Conservation (phyloP, 1,284 basidiomycete species). For the Ceratobasidium sp. region DNA sequence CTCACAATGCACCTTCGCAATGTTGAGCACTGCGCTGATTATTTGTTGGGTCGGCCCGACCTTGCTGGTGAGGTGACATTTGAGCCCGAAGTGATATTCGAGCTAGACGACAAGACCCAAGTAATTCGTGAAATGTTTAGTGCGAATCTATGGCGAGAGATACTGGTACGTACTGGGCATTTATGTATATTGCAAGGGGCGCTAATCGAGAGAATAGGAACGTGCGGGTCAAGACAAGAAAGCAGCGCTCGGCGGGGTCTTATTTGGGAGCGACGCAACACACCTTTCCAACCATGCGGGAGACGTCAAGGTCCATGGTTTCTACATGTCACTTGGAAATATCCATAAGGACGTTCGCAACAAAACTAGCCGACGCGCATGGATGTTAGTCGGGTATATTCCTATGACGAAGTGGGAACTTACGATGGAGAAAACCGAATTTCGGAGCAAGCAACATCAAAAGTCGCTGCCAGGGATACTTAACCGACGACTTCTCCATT, state of each 20-base stretch:
- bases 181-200: background rate
- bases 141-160: background rate
- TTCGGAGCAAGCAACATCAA: slow-evolving; percentile 4
- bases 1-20: background rate
- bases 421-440: slow-evolving; percentile 9
- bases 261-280: slow-evolving; percentile 46
- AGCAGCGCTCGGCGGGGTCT: background rate
- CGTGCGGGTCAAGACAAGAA: background rate
- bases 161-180: background rate
- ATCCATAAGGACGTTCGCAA: slow-evolving; percentile 52
- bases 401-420: slow-evolving; percentile 35
- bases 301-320: slow-evolving; percentile 45
- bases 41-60: background rate
- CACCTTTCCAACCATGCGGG: slow-evolving; percentile 46
- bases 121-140: background rate
- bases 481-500: slow-evolving; percentile 18
- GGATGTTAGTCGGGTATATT: slow-evolving; percentile 34
- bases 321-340: slow-evolving; percentile 56
- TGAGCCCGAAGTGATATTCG: background rate
- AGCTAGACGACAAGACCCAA: background rate
- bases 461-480: slow-evolving; percentile 23
- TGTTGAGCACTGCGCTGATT: background rate
- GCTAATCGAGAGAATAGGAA: background rate
- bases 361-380: slow-evolving; percentile 19
- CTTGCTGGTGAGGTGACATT: background rate